A percentile compares a stretch with the other conserved stretches of the same genome.
phyloP scores from a whole-genome alignment of 148 eudicot genomes.

The Arctostaphylos glauca region DNA sequence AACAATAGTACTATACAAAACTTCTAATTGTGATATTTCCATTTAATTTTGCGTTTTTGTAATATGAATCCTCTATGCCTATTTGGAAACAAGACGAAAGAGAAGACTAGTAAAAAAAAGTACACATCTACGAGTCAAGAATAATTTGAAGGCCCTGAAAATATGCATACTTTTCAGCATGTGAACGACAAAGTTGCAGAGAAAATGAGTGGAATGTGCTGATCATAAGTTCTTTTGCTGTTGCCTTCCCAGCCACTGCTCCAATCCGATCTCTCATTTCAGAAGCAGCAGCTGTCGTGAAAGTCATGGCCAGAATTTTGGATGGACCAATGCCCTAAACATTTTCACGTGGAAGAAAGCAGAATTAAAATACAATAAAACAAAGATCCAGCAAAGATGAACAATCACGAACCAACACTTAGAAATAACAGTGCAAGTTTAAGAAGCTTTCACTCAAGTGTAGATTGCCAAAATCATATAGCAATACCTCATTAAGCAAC shows the following conservation, averaged over 20 bases:
- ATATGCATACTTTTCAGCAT: conserved; percentile 88
- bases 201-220: conserved; percentile 97
- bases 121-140: not conserved
- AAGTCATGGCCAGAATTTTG: conserved; percentile 95
- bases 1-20: not conserved
- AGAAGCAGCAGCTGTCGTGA: conserved; percentile 96
- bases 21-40: not conserved
- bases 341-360: not conserved
- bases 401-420: conserved; percentile 8
- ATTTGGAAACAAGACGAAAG: not conserved
- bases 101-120: not conserved
- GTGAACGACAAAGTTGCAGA: conserved; percentile 81
- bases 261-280: conserved; percentile 95
- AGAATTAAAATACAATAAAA: not conserved
- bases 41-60: not conserved
- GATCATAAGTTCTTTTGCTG: conserved; percentile 74
- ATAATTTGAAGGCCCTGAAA: conserved; percentile 5
- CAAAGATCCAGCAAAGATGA: conserved; percentile 9
- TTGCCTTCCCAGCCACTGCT: conserved; percentile 77
- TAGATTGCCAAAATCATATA: not conserved
- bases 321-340: conserved; percentile 75
- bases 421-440: not conserved
- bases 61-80: not conserved
- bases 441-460: not conserved
- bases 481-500: conserved; percentile 74